These are phyloP conservation scores for Ophiostoma piceae DNA, from an alignment of 2,329 filamentous ascomycete genomes.

Conservation along the genomic window DNA sequence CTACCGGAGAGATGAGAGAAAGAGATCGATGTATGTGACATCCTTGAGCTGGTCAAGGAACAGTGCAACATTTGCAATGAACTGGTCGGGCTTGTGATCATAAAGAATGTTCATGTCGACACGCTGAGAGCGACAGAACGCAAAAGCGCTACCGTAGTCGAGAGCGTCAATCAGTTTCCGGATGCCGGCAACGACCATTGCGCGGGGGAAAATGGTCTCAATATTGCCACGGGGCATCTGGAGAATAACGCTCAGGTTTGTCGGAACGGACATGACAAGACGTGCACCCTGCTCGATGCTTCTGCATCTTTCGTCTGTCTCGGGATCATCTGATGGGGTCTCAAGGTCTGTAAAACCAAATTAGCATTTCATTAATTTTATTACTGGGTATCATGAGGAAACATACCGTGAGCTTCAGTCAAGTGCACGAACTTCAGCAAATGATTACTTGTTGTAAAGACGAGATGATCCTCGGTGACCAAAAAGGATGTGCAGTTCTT, in stretches of 20 bases:
- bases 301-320: constrained; percentile 85
- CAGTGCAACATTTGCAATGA: constrained; percentile 66
- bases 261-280: constrained; percentile 83
- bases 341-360: constrained; percentile 56
- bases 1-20: constrained; percentile 77
- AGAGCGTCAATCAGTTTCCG: constrained; percentile 71
- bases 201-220: constrained; percentile 89
- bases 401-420: constrained; percentile 45
- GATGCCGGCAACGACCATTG: constrained; percentile 87
- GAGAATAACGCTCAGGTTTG: constrained; percentile 75
- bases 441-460: constrained; percentile 90
- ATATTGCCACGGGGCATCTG: constrained; percentile 96
- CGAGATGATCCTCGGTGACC: constrained; percentile 72
- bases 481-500: constrained; percentile 92
- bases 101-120: constrained; percentile 98
- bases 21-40: constrained; percentile 78
- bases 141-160: constrained; percentile 78
- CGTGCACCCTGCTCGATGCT: constrained; percentile 85
- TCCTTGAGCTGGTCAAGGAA: constrained; percentile 84
- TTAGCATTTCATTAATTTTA: neutral
- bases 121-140: constrained; percentile 82
- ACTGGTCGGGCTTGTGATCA: constrained; percentile 83
- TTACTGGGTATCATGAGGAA: too few species aligned
- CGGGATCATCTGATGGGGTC: constrained; percentile 79
- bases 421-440: constrained; percentile 92